Evolutionary conservation across 202 grass and related monocot species (phyloP), one percentile per base, ranked within the genome.

Genomic region (Alloteropsis angusta): DNA sequence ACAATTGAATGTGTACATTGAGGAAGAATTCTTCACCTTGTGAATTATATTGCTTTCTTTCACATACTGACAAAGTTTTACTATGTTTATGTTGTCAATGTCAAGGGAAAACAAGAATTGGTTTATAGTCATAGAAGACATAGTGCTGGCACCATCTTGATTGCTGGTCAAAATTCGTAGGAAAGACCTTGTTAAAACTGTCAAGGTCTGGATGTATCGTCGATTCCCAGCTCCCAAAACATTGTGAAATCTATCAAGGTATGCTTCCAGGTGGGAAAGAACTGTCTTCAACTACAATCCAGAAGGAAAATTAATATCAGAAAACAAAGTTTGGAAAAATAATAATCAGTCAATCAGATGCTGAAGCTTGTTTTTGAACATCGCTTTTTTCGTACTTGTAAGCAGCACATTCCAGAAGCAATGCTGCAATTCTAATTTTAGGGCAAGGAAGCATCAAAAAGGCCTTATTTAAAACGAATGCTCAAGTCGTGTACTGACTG

Each of bases 21-120:
- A 19, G 41, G 26, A 50, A 63, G 42, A 81, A 81, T 63, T 16
- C 21, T 38, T 81, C 72, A 98, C 95, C 92, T 98, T 98, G 83
- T 93, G 89, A 83, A 90, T 80, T 83, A 94, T 91, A 61, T 94
- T 94, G 87, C 89, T 98, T 86, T 98, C 91, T 85, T 98, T 98
- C 45, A 98, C 49, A 82, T 93, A 98, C 73, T 88, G 88, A 77
- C 88, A 94, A 70, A 98, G 83, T 73, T 94, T 98, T 55, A 98
- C 81, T 23, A 98, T 86, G 52, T 98, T 98, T 83, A 98, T 94
- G 78, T 94, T 98, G 83, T 94, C 95, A 55, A 98, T 98, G 71
- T 93, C 88, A 67, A 98, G 89, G 79, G 92, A 89, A 79, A 98
- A 94, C 65, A 98, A 84, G 68, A 98, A 94, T 21, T 98, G 87